phyloP scores from a whole-genome alignment of 192 early-diverging fungal genomes.

The Phycomyces nitens region DNA sequence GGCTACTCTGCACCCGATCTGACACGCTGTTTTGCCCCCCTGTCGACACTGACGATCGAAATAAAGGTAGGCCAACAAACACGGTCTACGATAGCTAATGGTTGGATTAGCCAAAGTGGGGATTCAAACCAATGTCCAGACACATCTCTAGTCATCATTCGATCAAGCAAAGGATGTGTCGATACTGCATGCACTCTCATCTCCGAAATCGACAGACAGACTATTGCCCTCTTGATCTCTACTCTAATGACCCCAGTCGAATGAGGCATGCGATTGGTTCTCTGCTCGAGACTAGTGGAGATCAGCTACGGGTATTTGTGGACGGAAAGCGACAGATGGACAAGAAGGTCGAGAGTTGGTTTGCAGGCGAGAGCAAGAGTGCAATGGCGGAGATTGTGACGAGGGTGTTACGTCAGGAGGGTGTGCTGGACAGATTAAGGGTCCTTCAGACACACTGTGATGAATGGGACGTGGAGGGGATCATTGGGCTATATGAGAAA shows the following conservation, averaged over 20 bases:
- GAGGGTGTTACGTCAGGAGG: slow-evolving; percentile 37
- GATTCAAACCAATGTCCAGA: slow-evolving; percentile 48
- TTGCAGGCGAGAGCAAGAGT: neutral
- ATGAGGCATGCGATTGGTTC: slow-evolving; percentile 36
- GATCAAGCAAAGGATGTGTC: slow-evolving; percentile 52
- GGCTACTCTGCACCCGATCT: neutral
- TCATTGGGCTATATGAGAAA: slow-evolving; percentile 19
- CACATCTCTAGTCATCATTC: slow-evolving; percentile 13
- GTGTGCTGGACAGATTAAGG: slow-evolving; percentile 38
- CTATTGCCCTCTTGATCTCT: slow-evolving; percentile 67
- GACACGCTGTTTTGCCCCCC: slow-evolving; percentile 5
- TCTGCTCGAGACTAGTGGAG: slow-evolving; percentile 26
- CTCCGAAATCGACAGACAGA: slow-evolving; percentile 24
- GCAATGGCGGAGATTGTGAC: slow-evolving; percentile 26
- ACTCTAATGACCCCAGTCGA: slow-evolving; percentile 33
- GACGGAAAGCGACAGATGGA: slow-evolving; percentile 22
- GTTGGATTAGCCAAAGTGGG: slow-evolving; percentile 75
- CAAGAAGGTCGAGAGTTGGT: neutral
- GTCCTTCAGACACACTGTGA: slow-evolving; percentile 45
- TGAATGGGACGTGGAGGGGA: slow-evolving; percentile 47
- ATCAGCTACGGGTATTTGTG: slow-evolving; percentile 46
- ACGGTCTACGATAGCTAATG: no score
- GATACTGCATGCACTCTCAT: slow-evolving; percentile 69
- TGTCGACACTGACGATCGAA: slow-evolving; percentile 15
- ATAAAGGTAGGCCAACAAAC: slow-evolving; percentile 29